These are phyloP conservation scores for Lactarius psammicola DNA, from an alignment of 768 basidiomycete species.

Conservation along the genomic window DNA sequence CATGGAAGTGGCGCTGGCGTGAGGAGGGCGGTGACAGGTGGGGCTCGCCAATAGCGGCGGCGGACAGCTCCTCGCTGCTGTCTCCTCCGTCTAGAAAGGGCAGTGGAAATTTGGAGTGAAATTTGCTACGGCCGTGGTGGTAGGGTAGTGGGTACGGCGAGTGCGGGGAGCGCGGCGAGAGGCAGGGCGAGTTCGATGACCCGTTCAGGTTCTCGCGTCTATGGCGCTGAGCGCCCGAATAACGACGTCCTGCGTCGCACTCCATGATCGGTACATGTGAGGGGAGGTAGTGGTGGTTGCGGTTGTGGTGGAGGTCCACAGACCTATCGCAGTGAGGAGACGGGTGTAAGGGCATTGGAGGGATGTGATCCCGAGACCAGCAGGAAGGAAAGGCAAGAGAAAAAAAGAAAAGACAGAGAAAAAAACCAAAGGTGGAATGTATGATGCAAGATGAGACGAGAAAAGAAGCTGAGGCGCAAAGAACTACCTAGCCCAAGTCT, in stretches of 20 bases:
- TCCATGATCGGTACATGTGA: not conserved
- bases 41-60: not conserved
- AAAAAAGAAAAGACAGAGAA: not conserved
- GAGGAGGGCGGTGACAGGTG: not conserved
- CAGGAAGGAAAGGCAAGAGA: not conserved
- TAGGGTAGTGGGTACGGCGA: slow-evolving; percentile 23
- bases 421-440: not conserved
- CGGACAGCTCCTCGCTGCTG: not conserved
- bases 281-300: not conserved
- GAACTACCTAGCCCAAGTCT: not conserved
- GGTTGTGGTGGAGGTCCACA: not conserved
- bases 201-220: slow-evolving; percentile 7
- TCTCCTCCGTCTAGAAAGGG: not conserved
- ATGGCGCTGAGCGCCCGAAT: slow-evolving; percentile 8
- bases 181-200: not conserved
- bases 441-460: not conserved
- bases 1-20: slow-evolving; percentile 11
- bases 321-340: not conserved
- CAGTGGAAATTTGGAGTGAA: not conserved
- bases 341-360: not conserved
- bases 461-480: not conserved
- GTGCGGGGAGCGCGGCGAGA: slow-evolving; percentile 8
- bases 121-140: not conserved
- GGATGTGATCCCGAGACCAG: slow-evolving; percentile 8
- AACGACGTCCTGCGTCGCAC: slow-evolving; percentile 18